phyloP scores from a whole-genome alignment of 176 grass and related monocot genomes.

The maize (Zea mays) region Zm-B73-REFERENCE-NAM-5.0 NC_050097.1:2388001-2388500 shows the following conservation, averaged over 20 bases:
- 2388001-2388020: constrained; percentile 32
- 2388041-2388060: constrained; percentile 37
- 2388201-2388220: neutral
- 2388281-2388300: neutral
- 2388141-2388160: neutral
- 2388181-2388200: constrained; percentile 9
- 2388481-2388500: too few species aligned
- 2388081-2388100: constrained; percentile 58
- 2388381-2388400: too few species aligned
- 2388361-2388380: too few species aligned
- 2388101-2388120: constrained; percentile 4
- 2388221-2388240: neutral
- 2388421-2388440: too few species aligned
- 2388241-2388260: constrained; percentile 17
- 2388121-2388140: neutral
- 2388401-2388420: too few species aligned
- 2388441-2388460: too few species aligned
- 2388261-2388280: neutral
- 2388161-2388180: neutral
- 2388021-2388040: constrained; percentile 33
- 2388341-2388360: too few species aligned
- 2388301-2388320: neutral
- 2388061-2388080: neutral
- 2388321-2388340: neutral
- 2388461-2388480: too few species aligned